Base-by-base conservation (phyloP, 2,329 filamentous ascomycete species). In the Monosporascus cannonballus region DNA sequence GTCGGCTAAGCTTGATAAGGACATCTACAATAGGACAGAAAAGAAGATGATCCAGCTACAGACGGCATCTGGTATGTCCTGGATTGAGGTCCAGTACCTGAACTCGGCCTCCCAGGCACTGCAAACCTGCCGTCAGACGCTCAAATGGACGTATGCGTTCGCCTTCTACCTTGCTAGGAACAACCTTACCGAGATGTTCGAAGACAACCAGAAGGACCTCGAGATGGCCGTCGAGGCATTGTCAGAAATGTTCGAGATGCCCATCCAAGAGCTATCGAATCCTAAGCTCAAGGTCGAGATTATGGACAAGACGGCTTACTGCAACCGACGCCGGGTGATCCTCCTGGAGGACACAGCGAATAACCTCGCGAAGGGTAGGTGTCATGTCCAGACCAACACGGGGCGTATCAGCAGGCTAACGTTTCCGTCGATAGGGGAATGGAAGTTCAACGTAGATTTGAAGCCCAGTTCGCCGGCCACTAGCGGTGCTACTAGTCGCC, bases 101-200 rank as follows among this genome's bases (percentile, higher is more conserved):
- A 90, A 96, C 65, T 87, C 89, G 2, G 94, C 94, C 0, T 96
- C 92, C 0, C 90, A 96, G 67, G 90, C 93, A 3, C 80, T 99
- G 17, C 93, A 97, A 73, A 91, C 90, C 47, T 99, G 94, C 71
- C 89, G 94, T n/a, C 93, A 97, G 73, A 99, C 94, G 0, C 78
- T 99, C 5, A 99, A 99, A 74, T 99, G 94, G 94, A 99, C 94
- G 0, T 99, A 99, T 65, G 94, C 94, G 0, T 99, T 99, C 72
- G 94, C 94, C 1, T 99, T 94, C 69, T 99, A 99, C 67, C 83
- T 99, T n/a, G 87, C 87, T 3, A 85, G 90, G 52, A 97, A 96
- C 77, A 97, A 99, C 66, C 76, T 94, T 52, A 97, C 94, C 0
- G 90, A 93, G 67, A 97, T 99, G 51, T 99, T 99, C 55, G 94